phyloP scores from a whole-genome alignment of 73 alveolate species.

The Tetrahymena malaccensis region DNA sequence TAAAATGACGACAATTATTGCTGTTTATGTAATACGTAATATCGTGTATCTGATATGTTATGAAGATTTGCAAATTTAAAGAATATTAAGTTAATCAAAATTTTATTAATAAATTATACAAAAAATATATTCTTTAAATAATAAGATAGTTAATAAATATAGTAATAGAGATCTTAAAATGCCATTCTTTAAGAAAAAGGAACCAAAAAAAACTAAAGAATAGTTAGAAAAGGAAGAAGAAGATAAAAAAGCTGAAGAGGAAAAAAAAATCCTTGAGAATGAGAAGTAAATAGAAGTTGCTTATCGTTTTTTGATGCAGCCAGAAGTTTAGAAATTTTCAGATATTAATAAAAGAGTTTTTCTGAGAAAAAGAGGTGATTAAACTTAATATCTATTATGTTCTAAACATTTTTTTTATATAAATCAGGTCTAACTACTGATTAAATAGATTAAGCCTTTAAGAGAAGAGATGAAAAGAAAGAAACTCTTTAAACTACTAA shows the following conservation, averaged over 20 bases:
- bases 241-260: not conserved
- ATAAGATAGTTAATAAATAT: not conserved
- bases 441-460: not conserved
- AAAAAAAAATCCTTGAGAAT: not conserved
- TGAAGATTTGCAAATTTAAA: not conserved
- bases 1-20: not conserved
- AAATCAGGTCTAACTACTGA: not conserved
- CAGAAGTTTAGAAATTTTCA: not conserved
- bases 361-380: not conserved
- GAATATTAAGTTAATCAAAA: not conserved
- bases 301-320: not conserved
- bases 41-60: not conserved
- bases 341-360: not conserved
- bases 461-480: not conserved
- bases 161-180: not conserved
- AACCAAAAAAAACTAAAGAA: not conserved
- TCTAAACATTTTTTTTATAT: not conserved
- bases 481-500: not conserved
- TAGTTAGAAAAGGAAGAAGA: not conserved
- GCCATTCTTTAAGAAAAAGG: not conserved
- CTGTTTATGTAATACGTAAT: not conserved
- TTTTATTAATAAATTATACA: too few species aligned
- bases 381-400: not conserved
- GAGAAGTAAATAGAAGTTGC: not conserved
- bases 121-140: not conserved